These are phyloP conservation scores for Pythium folliculosum DNA, from an alignment of 352 stramenopile species.

Conservation along the genomic window DNA sequence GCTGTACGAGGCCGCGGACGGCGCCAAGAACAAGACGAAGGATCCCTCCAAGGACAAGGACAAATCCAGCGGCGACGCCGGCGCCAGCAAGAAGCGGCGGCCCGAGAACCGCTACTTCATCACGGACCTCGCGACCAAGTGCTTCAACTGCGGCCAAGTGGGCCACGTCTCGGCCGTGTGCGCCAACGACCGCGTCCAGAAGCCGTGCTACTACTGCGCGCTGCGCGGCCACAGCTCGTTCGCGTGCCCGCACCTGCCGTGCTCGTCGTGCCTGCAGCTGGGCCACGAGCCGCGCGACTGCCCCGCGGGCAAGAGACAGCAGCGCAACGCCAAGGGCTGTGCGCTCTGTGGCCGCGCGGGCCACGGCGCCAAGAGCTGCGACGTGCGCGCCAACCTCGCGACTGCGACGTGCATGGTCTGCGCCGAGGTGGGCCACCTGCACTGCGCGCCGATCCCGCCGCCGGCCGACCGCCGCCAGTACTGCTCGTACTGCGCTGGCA, in stretches of 20 bases:
- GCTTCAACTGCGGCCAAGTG: constrained; percentile 81
- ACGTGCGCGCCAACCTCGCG: constrained; percentile 32
- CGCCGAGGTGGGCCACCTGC: constrained; percentile 55
- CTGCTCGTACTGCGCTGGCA: constrained; percentile 63
- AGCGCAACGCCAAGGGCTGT: constrained; percentile 46
- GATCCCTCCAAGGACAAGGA: background rate
- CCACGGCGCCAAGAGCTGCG: constrained; percentile 48
- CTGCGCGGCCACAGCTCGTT: constrained; percentile 71
- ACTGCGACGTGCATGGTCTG: constrained; percentile 80
- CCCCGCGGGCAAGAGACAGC: constrained; percentile 19
- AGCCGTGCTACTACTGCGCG: constrained; percentile 81
- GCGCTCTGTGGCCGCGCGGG: constrained; percentile 54
- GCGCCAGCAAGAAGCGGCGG: constrained; percentile 39
- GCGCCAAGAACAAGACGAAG: constrained; percentile 15
- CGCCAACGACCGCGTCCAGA: constrained; percentile 70
- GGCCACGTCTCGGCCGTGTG: constrained; percentile 78
- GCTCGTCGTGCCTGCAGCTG: constrained; percentile 62
- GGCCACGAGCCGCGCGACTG: constrained; percentile 71
- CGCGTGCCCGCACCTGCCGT: constrained; percentile 70
- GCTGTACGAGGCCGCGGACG: constrained; percentile 33
- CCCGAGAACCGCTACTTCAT: constrained; percentile 80
- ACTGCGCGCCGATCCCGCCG: constrained; percentile 65
- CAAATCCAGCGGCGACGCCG: constrained; percentile 25
- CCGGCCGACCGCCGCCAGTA: constrained; percentile 72
- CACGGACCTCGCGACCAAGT: constrained; percentile 83